A percentile compares a stretch with the other conserved stretches of the same genome.
phyloP scores from a whole-genome alignment of 345 rosid species.

The Kandelia obovata region DNA sequence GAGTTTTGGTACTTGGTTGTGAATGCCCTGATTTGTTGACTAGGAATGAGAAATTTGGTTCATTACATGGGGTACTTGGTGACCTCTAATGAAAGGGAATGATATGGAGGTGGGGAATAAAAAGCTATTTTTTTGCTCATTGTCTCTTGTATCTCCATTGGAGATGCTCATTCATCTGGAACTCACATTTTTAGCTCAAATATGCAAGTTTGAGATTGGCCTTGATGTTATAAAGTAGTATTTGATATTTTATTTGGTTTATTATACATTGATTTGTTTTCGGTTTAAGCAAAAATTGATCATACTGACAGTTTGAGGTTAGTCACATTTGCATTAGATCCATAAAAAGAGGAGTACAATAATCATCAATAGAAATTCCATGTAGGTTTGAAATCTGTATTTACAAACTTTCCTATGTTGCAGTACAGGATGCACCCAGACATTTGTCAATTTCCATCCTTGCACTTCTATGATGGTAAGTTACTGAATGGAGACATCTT shows the following conservation, averaged over 20 bases:
- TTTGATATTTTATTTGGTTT: too few species aligned
- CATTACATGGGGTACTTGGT: neutral
- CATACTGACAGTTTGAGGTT: too few species aligned
- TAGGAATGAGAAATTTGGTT: neutral
- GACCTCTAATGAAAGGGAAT: neutral
- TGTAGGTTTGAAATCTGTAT: slow-evolving; percentile 8
- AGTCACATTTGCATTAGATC: too few species aligned
- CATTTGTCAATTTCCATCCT: slow-evolving; percentile 80
- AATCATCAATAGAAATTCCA: too few species aligned
- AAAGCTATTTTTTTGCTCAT: neutral
- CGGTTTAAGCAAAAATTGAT: too few species aligned
- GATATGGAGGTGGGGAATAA: neutral
- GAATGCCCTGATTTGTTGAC: neutral
- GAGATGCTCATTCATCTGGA: too few species aligned
- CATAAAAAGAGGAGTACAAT: too few species aligned
- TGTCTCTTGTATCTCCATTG: too few species aligned
- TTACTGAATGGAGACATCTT: slow-evolving; percentile 70
- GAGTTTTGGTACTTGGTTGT: neutral
- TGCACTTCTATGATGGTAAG: slow-evolving; percentile 82
- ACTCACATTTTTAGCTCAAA: too few species aligned
- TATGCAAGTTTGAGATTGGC: too few species aligned
- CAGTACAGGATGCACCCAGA: slow-evolving; percentile 99
- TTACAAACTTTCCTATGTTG: slow-evolving; percentile 26
- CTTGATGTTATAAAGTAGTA: too few species aligned
- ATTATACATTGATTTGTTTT: too few species aligned